Evolutionary conservation across 78 protist species (phyloP).

Genomic region (Dictyostelium brefeldianum): DNA sequence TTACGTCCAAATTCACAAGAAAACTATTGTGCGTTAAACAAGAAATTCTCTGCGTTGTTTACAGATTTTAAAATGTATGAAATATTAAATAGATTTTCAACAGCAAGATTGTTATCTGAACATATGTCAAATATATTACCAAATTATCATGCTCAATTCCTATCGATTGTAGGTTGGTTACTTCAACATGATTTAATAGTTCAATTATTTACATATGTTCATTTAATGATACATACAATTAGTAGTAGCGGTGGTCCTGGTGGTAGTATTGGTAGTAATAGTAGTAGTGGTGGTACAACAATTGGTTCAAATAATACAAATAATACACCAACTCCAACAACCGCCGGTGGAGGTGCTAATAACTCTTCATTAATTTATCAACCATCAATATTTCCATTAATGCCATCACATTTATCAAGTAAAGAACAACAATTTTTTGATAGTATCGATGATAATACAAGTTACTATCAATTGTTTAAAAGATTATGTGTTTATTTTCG

Average conservation of each 20-base stretch:
- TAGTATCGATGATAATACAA: constrained; percentile 45
- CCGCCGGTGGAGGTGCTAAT: neutral
- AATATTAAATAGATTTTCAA: constrained; percentile 51
- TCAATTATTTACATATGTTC: constrained; percentile 77
- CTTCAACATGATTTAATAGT: constrained; percentile 71
- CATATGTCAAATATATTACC: constrained; percentile 56
- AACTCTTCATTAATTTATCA: constrained; percentile 1
- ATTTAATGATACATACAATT: constrained; percentile 50
- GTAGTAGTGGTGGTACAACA: neutral
- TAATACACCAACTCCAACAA: neutral
- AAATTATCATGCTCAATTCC: constrained; percentile 42
- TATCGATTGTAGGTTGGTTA: constrained; percentile 71
- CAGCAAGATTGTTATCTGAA: constrained; percentile 51
- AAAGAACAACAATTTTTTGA: constrained; percentile 56
- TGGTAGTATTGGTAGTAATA: neutral
- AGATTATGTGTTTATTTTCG: constrained; percentile 80
- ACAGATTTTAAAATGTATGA: constrained; percentile 62
- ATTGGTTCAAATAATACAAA: neutral
- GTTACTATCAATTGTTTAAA: constrained; percentile 52
- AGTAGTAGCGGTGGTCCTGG: constrained; percentile 5
- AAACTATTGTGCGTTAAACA: neutral
- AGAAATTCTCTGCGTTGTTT: constrained; percentile 23
- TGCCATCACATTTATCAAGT: constrained; percentile 49
- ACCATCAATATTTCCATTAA: constrained; percentile 32
- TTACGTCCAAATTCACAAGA: constrained; percentile 18